A percentile compares a stretch with the other conserved stretches of the same genome.
phyloP scores from a whole-genome alignment of 257 asterid genomes.

The Euphrasia confusa region DNA sequence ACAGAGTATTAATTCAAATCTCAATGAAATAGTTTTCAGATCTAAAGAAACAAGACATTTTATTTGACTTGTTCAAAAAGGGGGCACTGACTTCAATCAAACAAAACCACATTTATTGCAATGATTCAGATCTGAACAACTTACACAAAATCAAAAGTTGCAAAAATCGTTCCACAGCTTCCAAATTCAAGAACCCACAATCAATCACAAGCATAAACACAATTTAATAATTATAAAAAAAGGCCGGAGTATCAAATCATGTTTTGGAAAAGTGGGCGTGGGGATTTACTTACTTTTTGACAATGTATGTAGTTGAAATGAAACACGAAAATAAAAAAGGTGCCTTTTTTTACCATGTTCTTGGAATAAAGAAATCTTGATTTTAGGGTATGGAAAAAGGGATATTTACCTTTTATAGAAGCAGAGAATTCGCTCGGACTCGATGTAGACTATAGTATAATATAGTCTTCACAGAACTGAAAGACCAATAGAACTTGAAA shows the following conservation, averaged over 20 bases:
- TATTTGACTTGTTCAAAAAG: neutral
- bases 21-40: slow-evolving; percentile 3
- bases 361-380: slow-evolving; percentile 20
- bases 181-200: slow-evolving; percentile 17
- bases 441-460: slow-evolving; percentile 10
- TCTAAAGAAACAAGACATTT: too few species aligned
- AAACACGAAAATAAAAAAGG: slow-evolving; percentile 9
- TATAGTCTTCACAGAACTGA: slow-evolving; percentile 9
- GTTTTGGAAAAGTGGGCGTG: slow-evolving; percentile 1
- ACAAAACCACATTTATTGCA: slow-evolving; percentile 13
- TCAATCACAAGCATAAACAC: neutral
- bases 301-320: slow-evolving; percentile 12
- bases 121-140: slow-evolving; percentile 58
- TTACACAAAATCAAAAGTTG: slow-evolving; percentile 37
- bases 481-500: slow-evolving; percentile 5
- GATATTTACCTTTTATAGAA: slow-evolving; percentile 31
- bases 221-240: neutral
- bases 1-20: slow-evolving; percentile 5
- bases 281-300: slow-evolving; percentile 13
- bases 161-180: neutral
- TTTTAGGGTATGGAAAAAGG: slow-evolving; percentile 17
- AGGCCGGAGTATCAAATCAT: neutral
- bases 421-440: slow-evolving; percentile 13
- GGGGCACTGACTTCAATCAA: slow-evolving; percentile 9
- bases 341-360: neutral